Evolutionary conservation across 108 stramenopile genomes (phyloP).

Genomic region (Aurantiochytrium sp.): DNA sequence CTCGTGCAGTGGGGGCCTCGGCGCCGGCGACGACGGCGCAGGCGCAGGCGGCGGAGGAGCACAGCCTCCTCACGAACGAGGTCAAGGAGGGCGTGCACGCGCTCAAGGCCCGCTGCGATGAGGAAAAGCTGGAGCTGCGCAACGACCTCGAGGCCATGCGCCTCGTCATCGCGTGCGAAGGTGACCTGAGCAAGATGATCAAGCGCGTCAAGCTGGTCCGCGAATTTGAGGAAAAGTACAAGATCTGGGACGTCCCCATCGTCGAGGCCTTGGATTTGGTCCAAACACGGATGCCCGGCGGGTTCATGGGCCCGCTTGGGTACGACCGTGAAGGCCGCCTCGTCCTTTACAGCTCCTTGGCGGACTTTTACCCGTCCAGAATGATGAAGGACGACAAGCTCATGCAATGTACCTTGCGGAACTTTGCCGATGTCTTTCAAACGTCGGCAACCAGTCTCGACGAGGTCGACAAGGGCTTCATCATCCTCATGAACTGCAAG

Average conservation of each 20-base stretch:
- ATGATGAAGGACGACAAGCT: neutral
- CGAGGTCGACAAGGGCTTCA: neutral
- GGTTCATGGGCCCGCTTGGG: neutral
- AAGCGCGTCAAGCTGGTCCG: neutral
- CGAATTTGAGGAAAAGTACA: neutral
- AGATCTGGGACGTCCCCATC: neutral
- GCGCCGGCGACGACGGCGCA: too few relatives aligned
- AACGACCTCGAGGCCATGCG: neutral
- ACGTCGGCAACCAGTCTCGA: neutral
- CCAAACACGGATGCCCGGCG: neutral
- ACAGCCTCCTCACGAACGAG: neutral
- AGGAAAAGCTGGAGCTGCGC: neutral
- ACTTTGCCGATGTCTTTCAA: neutral
- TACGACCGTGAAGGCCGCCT: neutral
- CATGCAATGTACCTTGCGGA: neutral
- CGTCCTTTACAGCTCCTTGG: neutral
- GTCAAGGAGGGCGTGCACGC: neutral
- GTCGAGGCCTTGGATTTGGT: neutral
- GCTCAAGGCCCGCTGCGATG: neutral
- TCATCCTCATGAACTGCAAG: neutral
- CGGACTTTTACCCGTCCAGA: neutral
- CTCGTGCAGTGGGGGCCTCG: too few relatives aligned
- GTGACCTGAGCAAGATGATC: neutral
- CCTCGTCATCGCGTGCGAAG: constrained; percentile 11
- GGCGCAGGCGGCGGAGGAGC: too few relatives aligned